Evolutionary conservation across 352 stramenopile species (phyloP).

Genomic region (Phytophthora sansomeana): DNA sequence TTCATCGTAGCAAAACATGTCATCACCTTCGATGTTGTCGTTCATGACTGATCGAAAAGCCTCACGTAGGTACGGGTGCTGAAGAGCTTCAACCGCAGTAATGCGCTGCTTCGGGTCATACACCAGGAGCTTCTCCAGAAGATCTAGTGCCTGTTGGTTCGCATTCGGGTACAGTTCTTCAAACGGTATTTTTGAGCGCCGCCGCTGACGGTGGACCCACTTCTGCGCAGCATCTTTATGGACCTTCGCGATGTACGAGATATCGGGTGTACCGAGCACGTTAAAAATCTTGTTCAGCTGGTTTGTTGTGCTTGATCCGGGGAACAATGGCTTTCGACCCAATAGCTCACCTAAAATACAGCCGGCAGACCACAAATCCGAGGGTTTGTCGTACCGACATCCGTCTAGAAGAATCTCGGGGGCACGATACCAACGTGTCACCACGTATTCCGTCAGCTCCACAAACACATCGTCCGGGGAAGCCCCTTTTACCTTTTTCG

Average conservation of each 20-base stretch:
- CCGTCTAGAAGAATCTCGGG: slow-evolving; percentile 94
- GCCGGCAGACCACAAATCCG: slow-evolving; percentile 90
- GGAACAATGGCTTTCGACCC: slow-evolving; percentile 95
- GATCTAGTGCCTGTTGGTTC: slow-evolving; percentile 70
- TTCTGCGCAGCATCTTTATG: slow-evolving; percentile 77
- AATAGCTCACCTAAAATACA: slow-evolving; percentile 98
- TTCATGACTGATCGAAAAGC: slow-evolving; percentile 61
- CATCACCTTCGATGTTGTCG: slow-evolving; percentile 28
- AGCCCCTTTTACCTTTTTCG: slow-evolving; percentile 49
- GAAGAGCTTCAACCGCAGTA: slow-evolving; percentile 94
- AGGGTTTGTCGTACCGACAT: slow-evolving; percentile 77
- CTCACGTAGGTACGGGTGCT: slow-evolving; percentile 93
- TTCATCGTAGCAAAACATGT: slow-evolving; percentile 49
- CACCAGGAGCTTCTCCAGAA: slow-evolving; percentile 77
- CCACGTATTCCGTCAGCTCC: slow-evolving; percentile 82
- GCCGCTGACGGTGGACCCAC: slow-evolving; percentile 72
- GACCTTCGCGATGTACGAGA: slow-evolving; percentile 64
- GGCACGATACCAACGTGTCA: slow-evolving; percentile 85
- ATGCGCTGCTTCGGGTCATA: slow-evolving; percentile 72
- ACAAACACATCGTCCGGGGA: slow-evolving; percentile 53
- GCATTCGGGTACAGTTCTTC: slow-evolving; percentile 80
- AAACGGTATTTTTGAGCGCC: slow-evolving; percentile 67
- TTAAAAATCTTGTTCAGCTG: slow-evolving; percentile 97
- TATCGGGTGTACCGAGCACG: slow-evolving; percentile 90
- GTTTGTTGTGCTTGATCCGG: slow-evolving; percentile 95